These are phyloP conservation scores for Chloranthus sessilifolius DNA, from an alignment of 164 flowering plant genomes.

Conservation along the genomic window DNA sequence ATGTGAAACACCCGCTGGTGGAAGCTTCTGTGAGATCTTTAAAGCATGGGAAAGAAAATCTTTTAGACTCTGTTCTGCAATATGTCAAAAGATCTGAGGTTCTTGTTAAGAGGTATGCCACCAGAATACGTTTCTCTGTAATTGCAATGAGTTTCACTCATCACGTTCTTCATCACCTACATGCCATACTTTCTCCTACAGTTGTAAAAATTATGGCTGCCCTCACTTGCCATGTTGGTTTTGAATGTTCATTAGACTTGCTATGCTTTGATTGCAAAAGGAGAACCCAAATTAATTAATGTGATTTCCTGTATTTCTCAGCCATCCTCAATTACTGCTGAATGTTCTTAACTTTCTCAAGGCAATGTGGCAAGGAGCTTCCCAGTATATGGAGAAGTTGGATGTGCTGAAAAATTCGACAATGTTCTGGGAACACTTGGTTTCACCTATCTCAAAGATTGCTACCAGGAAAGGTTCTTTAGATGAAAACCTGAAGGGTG, in stretches of 20 bases:
- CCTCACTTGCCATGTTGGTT: not conserved
- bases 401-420: conserved; percentile 44
- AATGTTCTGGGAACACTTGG: conserved; percentile 58
- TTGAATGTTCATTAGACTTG: not conserved
- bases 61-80: conserved; percentile 39
- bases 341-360: conserved; percentile 57
- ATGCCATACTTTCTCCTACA: too few species aligned
- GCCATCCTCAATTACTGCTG: conserved; percentile 55
- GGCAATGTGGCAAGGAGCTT: conserved; percentile 81
- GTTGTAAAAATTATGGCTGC: too few species aligned
- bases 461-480: conserved; percentile 16
- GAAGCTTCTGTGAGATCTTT: conserved; percentile 18
- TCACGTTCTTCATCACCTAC: conserved; percentile 5
- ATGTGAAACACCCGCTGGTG: conserved; percentile 15
- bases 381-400: conserved; percentile 49
- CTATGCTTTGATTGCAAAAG: not conserved
- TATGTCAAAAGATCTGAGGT: conserved; percentile 42
- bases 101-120: conserved; percentile 58
- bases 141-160: not conserved
- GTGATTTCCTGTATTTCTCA: conserved; percentile 23
- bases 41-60: conserved; percentile 21
- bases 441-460: conserved; percentile 22
- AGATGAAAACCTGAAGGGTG: conserved; percentile 23
- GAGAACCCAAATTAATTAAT: not conserved
- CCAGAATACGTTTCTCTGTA: not conserved